Evolutionary conservation across 2,329 filamentous ascomycete genomes (phyloP).

Genomic region (Aspergillus sp.): DNA sequence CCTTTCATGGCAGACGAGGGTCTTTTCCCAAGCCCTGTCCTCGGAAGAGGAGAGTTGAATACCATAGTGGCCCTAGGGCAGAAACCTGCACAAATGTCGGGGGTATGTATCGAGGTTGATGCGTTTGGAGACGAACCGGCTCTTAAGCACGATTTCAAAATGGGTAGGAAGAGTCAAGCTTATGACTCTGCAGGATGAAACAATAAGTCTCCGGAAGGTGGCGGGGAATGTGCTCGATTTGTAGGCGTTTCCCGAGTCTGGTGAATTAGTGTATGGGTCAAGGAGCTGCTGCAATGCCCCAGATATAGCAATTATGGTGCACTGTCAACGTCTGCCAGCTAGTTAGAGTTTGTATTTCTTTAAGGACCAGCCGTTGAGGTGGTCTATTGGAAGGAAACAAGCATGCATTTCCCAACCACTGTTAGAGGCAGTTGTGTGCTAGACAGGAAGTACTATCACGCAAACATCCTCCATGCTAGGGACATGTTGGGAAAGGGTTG

Average conservation of each 20-base stretch:
- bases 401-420: not conserved
- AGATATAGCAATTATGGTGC: slow-evolving; percentile 9
- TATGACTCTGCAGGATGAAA: not conserved
- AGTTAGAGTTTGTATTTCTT: slow-evolving; percentile 12
- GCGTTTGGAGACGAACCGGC: not conserved
- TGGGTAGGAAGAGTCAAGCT: not conserved
- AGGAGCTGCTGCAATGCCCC: slow-evolving; percentile 12
- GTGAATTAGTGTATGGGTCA: not conserved
- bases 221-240: not conserved
- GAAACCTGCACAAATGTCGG: not conserved
- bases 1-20: slow-evolving; percentile 33
- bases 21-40: slow-evolving; percentile 32
- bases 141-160: not conserved
- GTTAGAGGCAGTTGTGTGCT: not conserved
- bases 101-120: not conserved
- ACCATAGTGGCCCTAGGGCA: slow-evolving; percentile 28
- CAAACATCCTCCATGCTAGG: not conserved
- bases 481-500: not conserved
- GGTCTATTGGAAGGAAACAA: not conserved
- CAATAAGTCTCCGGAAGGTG: not conserved
- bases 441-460: not conserved
- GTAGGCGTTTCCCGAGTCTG: not conserved
- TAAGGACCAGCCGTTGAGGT: not conserved
- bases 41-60: slow-evolving; percentile 27
- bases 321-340: slow-evolving; percentile 7